These are phyloP conservation scores for Amanita polypyramis DNA, from an alignment of 768 basidiomycete species.

Conservation along the genomic window DNA sequence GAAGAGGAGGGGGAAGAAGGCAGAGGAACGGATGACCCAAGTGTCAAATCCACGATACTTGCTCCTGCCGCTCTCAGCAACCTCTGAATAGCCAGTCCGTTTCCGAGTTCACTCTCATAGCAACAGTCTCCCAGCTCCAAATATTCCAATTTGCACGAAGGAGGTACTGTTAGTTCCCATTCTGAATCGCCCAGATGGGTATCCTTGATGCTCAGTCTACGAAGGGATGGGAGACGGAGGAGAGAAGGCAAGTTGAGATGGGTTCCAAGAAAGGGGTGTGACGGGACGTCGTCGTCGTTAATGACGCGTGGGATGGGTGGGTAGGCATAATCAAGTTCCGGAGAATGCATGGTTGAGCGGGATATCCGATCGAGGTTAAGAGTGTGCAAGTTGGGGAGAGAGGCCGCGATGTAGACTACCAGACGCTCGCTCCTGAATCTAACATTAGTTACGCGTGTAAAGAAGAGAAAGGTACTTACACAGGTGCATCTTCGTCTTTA, in stretches of 20 bases:
- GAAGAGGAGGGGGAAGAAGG: conserved; percentile 18
- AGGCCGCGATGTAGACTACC: conserved; percentile 57
- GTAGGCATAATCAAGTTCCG: conserved; percentile 36
- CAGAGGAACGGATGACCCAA: conserved; percentile 31
- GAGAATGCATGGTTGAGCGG: conserved; percentile 56
- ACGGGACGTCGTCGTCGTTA: conserved; percentile 51
- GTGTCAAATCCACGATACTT: conserved; percentile 44
- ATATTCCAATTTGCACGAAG: conserved; percentile 40
- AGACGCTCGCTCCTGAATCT: conserved; percentile 52
- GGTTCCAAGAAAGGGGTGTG: conserved; percentile 40
- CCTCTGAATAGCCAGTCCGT: conserved; percentile 44
- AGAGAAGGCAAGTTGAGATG: conserved; percentile 57
- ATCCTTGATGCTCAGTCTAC: conserved; percentile 53
- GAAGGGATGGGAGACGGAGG: conserved; percentile 50
- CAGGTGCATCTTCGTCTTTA: conserved; percentile 28
- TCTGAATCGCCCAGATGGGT: conserved; percentile 58
- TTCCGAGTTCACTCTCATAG: conserved; percentile 41
- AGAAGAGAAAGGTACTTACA: conserved; percentile 25
- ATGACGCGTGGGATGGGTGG: conserved; percentile 50
- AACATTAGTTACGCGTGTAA: conserved; percentile 8
- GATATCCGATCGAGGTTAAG: conserved; percentile 54
- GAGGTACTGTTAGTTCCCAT: conserved; percentile 35
- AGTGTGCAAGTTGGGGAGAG: conserved; percentile 41
- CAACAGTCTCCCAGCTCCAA: conserved; percentile 50
- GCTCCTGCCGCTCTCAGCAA: conserved; percentile 51